Percentiles rank a stretch among this genome's conserved stretches.
Conservation (phyloP, 352 stramenopile species). For the Phytophthora quininea region DNA sequence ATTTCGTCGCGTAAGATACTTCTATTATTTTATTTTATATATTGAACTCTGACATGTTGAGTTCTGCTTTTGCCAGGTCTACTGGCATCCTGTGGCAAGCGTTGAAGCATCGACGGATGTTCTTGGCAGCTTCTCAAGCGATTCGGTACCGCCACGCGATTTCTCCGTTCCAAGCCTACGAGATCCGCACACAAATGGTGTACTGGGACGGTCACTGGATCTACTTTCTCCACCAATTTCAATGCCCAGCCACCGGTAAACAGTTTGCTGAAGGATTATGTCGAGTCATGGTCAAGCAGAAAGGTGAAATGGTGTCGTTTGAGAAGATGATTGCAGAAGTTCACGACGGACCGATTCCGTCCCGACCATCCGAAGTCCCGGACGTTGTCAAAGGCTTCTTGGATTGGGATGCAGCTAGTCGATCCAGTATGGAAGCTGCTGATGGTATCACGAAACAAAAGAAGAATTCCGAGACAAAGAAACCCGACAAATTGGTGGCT, state of each 20-base stretch:
- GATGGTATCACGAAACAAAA: conserved; percentile 4
- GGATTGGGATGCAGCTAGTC: conserved; percentile 45
- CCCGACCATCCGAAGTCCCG: conserved; percentile 32
- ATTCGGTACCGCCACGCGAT: conserved; percentile 64
- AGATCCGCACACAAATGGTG: conserved; percentile 55
- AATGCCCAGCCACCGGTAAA: conserved; percentile 50
- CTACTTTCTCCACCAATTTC: conserved; percentile 71
- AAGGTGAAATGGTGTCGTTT: conserved; percentile 22
- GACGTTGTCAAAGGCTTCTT: conserved; percentile 46
- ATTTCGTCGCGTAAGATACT: conserved; percentile 68
- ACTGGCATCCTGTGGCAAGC: conserved; percentile 62
- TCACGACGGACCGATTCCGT: conserved; percentile 25
- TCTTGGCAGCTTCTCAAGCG: conserved; percentile 64
- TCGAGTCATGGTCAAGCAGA: conserved; percentile 39
- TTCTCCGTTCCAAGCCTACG: conserved; percentile 55
- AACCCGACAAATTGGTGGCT: conserved; percentile 27
- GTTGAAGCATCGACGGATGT: conserved; percentile 64
- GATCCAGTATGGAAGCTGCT: conserved; percentile 40
- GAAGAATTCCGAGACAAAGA: conserved; percentile 11
- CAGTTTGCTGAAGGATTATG: conserved; percentile 61
- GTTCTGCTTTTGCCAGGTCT: conserved; percentile 15
- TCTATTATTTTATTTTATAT: neutral
- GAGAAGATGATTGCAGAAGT: conserved; percentile 40
- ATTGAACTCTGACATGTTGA: neutral
- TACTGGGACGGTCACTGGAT: conserved; percentile 62